Evolutionary conservation across 495 filamentous ascomycete species (phyloP).

Genomic region (Talaromyces ruber): DNA sequence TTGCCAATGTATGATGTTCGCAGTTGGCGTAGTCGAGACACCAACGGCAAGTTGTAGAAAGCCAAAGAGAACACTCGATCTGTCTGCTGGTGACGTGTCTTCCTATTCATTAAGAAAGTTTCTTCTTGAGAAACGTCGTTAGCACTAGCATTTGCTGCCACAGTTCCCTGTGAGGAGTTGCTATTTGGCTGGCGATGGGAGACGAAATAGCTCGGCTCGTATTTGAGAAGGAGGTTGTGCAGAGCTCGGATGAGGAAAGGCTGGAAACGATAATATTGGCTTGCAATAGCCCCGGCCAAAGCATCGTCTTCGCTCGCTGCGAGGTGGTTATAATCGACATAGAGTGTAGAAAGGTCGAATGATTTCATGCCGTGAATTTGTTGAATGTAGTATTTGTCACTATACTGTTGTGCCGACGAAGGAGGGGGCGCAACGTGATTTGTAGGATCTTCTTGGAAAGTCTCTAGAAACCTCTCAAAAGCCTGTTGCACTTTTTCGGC

Average conservation of each 20-base stretch:
- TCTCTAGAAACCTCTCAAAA: slow-evolving; percentile 85
- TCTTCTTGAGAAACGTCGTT: slow-evolving; percentile 43
- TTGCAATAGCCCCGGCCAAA: slow-evolving; percentile 74
- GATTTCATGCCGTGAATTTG: slow-evolving; percentile 86
- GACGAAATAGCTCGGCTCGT: slow-evolving; percentile 89
- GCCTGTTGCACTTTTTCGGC: slow-evolving; percentile 76
- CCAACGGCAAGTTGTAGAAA: slow-evolving; percentile 94
- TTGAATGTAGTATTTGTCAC: slow-evolving; percentile 91
- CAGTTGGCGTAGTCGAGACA: slow-evolving; percentile 81
- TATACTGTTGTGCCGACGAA: slow-evolving; percentile 59
- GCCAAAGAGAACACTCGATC: slow-evolving; percentile 93
- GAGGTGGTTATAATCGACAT: slow-evolving; percentile 91
- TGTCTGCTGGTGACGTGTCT: slow-evolving; percentile 88
- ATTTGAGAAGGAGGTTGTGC: slow-evolving; percentile 87
- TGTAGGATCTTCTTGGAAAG: slow-evolving; percentile 65
- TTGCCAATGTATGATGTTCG: slow-evolving; percentile 88
- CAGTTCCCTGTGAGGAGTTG: slow-evolving; percentile 49
- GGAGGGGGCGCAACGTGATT: slow-evolving; percentile 55
- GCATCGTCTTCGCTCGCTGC: slow-evolving; percentile 59
- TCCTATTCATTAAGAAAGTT: slow-evolving; percentile 23
- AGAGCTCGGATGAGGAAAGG: slow-evolving; percentile 86
- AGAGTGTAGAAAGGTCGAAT: slow-evolving; percentile 87
- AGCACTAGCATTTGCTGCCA: slow-evolving; percentile 56
- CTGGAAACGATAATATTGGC: slow-evolving; percentile 89
- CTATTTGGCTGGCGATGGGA: slow-evolving; percentile 74